Evolutionary conservation across 2,329 filamentous ascomycete genomes (phyloP).

Genomic region (Aureobasidium subglaciale): DNA sequence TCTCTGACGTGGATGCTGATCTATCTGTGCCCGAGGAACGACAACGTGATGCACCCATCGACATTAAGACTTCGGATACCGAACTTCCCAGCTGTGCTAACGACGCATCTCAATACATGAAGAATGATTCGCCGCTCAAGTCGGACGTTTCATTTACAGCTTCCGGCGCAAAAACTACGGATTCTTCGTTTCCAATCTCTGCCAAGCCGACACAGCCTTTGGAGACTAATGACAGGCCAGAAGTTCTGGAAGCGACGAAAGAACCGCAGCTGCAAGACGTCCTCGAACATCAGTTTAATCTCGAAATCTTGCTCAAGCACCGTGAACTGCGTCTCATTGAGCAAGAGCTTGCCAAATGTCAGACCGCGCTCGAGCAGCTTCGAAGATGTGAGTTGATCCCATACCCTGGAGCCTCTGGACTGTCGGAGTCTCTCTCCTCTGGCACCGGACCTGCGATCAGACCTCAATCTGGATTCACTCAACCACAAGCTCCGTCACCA

Average conservation of each 20-base stretch:
- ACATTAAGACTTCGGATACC: background rate
- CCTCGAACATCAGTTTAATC: conserved; percentile 79
- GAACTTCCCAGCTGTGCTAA: background rate
- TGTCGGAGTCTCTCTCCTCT: conserved; percentile 61
- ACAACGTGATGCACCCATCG: background rate
- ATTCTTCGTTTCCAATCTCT: background rate
- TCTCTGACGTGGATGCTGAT: conserved; percentile 16
- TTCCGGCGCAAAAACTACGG: background rate
- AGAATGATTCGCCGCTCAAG: background rate
- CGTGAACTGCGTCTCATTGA: conserved; percentile 90
- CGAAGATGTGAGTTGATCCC: conserved; percentile 88
- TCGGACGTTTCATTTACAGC: background rate
- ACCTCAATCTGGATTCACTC: conserved; percentile 53
- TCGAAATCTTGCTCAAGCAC: conserved; percentile 90
- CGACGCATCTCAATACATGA: background rate
- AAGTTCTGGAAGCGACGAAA: conserved; percentile 14
- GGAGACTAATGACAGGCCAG: background rate
- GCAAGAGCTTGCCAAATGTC: conserved; percentile 92
- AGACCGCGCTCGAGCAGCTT: conserved; percentile 86
- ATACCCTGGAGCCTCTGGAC: conserved; percentile 66
- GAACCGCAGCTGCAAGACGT: conserved; percentile 56
- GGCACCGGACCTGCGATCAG: conserved; percentile 67
- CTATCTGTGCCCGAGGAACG: background rate
- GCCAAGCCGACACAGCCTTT: background rate
- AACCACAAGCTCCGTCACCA: conserved; percentile 72